phyloP scores from a whole-genome alignment of 148 eudicot species.

The Euryodendron excelsum region DNA sequence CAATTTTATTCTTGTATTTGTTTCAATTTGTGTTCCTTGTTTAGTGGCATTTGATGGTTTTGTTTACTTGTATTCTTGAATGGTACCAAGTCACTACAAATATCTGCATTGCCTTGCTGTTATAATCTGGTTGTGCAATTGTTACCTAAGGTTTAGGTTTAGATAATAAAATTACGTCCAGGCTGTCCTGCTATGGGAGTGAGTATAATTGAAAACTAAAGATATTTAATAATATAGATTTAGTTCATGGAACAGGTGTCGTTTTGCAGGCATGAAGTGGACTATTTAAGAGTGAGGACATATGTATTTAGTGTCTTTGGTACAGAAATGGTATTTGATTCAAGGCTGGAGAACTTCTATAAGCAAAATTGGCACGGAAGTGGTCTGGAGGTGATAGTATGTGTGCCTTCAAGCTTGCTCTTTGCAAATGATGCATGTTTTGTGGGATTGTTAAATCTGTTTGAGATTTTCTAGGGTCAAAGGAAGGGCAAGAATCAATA shows the following conservation, averaged over 20 bases:
- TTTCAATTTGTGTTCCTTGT: neutral
- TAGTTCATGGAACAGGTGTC: neutral
- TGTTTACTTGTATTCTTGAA: neutral
- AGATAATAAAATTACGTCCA: neutral
- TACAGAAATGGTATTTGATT: neutral
- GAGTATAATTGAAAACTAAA: neutral
- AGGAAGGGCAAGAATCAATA: neutral
- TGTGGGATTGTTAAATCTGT: neutral
- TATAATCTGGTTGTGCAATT: neutral
- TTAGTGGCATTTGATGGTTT: constrained; percentile 4
- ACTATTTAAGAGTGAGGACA: neutral
- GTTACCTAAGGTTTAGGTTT: neutral
- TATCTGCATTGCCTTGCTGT: neutral
- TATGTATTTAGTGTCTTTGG: neutral
- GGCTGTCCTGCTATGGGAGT: neutral
- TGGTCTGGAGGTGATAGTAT: neutral
- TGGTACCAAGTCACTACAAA: neutral
- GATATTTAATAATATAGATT: neutral
- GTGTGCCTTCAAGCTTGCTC: constrained; percentile 5
- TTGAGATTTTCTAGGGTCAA: neutral
- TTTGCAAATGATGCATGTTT: neutral
- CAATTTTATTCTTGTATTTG: neutral
- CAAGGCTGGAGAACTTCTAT: neutral
- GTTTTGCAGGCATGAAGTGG: neutral
- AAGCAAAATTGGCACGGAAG: neutral